Percentiles rank a stretch among this genome's conserved stretches.
Evolutionary conservation across 805 yeast species (phyloP).

Genomic region (Starmera quercuum): DNA sequence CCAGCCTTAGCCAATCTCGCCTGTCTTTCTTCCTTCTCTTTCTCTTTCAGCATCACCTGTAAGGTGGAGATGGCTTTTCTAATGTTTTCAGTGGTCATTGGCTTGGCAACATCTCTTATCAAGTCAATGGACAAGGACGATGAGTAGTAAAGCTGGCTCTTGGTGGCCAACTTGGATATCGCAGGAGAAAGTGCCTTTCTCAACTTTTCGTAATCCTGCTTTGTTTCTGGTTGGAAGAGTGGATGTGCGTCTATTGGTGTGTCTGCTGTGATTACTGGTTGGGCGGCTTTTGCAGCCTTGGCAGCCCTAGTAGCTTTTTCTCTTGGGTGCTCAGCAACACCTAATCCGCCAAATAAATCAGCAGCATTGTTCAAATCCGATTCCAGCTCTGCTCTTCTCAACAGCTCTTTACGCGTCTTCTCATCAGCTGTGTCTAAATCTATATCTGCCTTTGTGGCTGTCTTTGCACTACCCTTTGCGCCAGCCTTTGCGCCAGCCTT

Average conservation of each 20-base stretch:
- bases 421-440: conserved; percentile 69
- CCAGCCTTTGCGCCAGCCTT: conserved; percentile 20
- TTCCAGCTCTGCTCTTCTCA: conserved; percentile 72
- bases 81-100: conserved; percentile 72
- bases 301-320: conserved; percentile 29
- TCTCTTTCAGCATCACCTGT: conserved; percentile 73
- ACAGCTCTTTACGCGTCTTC: conserved; percentile 62
- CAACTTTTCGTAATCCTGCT: conserved; percentile 71
- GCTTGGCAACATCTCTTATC: conserved; percentile 75
- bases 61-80: conserved; percentile 83
- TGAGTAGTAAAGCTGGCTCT: conserved; percentile 59
- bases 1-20: conserved; percentile 76
- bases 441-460: conserved; percentile 31
- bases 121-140: conserved; percentile 77
- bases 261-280: conserved; percentile 35
- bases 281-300: conserved; percentile 24
- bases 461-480: conserved; percentile 20
- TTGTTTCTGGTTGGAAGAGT: conserved; percentile 75
- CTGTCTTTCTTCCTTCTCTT: conserved; percentile 84
- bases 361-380: conserved; percentile 92
- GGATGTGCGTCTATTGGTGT: conserved; percentile 71
- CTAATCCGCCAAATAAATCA: conserved; percentile 73
- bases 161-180: conserved; percentile 51
- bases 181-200: conserved; percentile 64
- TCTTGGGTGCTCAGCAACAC: conserved; percentile 42